Evolutionary conservation across 371 early-diverging fungal genomes (phyloP), one percentile per base, ranked within the genome.

Genomic region (Rhizomucor miehei): DNA sequence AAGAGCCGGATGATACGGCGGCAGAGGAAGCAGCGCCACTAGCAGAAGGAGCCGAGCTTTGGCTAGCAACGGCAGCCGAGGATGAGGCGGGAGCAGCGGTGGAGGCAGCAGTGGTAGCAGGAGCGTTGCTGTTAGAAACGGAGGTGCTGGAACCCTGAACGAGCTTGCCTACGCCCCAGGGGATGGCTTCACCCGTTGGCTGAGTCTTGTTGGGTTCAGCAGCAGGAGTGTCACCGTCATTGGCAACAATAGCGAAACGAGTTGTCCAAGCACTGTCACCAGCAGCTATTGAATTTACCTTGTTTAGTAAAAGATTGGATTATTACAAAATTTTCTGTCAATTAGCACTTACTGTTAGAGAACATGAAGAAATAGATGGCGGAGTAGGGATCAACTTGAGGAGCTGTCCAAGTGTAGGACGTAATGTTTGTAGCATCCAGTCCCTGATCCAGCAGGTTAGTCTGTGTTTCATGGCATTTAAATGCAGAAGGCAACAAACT

Each of bases 351-450:
- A 71, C 67, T 40, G 49, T 54, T 62, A 17, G 64, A 64, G 56
- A 62, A 71, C 67, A 64, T 66, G 45, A 71, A 56, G 43, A 66
- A 71, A 45, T 71, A 71, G 35, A 71, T 52, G 40, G 63, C 62
- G 1, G 71, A 55, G 52, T 66, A 62, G 37, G 67, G 64, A 21
- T 63, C 58, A 9, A 71, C 71, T 23, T 63, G 38, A 37, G 71
- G 71, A 43, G 51, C 63, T 3, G 55, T 66, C 62, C 65, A 64
- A 25, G 59, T 66, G 52, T 50, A 61, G 25, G 46, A 41, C 19
- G 56, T 44, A 16, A 20, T 40, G n/a, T 41, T 45, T 17, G 52
- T 51, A 14, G 51, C 63, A 50, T 65, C 66, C 47, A 69, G 37
- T 10, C 52, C 56, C 70, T 69, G 38, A 20, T 24, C 13, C 4